These are phyloP conservation scores for Jamesozyma piceae DNA, from an alignment of 805 yeast species.

Conservation along the genomic window DNA sequence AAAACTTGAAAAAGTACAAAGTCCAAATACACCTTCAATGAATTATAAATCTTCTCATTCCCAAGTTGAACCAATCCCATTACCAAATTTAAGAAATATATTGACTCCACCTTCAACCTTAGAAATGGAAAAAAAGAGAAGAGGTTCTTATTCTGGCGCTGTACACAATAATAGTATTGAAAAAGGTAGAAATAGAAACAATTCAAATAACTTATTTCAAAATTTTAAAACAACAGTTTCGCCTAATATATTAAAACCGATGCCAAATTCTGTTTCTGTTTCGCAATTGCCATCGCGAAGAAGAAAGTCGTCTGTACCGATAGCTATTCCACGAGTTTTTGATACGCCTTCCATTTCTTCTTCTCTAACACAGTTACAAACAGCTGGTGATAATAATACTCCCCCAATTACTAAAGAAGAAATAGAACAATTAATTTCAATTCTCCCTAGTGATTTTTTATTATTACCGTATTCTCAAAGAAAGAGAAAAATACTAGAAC, in stretches of 20 bases:
- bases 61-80: slow-evolving; percentile 31
- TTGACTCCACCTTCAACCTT: slow-evolving; percentile 13
- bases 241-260: neutral
- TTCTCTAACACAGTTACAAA: slow-evolving; percentile 1
- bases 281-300: slow-evolving; percentile 3
- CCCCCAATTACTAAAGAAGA: slow-evolving; percentile 13
- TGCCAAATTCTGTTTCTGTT: neutral
- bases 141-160: slow-evolving; percentile 6
- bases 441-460: slow-evolving; percentile 44
- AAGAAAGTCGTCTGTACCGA: slow-evolving; percentile 1
- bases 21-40: slow-evolving; percentile 13
- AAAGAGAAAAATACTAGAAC: slow-evolving; percentile 33
- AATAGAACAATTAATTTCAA: slow-evolving; percentile 24
- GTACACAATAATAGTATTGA: neutral
- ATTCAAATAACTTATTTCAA: neutral
- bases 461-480: slow-evolving; percentile 55
- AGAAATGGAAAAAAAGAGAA: slow-evolving; percentile 11
- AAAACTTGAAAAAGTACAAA: neutral
- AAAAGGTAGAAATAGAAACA: neutral
- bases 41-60: slow-evolving; percentile 26
- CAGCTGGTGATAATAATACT: neutral
- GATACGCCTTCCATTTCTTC: slow-evolving; percentile 1
- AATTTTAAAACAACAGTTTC: slow-evolving; percentile 1
- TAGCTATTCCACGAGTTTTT: neutral
- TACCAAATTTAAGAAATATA: slow-evolving; percentile 22